These are phyloP conservation scores for Globisporangium sylvaticum DNA, from an alignment of 352 stramenopile species.

Conservation along the genomic window DNA sequence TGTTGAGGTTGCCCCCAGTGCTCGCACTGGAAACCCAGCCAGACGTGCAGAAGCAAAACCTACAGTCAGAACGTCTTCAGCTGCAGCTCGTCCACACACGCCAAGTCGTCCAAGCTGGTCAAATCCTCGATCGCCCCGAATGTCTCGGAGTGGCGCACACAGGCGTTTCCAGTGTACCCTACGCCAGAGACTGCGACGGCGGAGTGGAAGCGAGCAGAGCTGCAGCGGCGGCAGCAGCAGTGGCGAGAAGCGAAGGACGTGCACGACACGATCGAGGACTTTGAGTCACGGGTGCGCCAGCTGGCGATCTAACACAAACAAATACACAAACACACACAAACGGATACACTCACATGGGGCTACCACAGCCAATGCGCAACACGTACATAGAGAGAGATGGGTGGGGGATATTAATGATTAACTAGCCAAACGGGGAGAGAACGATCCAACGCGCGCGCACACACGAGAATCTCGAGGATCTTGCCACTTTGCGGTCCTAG, in stretches of 20 bases:
- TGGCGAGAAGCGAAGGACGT: slow-evolving; percentile 24
- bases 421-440: slow-evolving; percentile 5
- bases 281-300: slow-evolving; percentile 32
- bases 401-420: slow-evolving; percentile 12
- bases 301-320: slow-evolving; percentile 11
- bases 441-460: background rate
- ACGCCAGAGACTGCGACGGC: background rate
- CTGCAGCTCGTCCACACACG: background rate
- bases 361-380: background rate
- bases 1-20: background rate
- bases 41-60: background rate
- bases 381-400: background rate
- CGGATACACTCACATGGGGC: background rate
- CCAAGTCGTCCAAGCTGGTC: slow-evolving; percentile 9
- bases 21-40: slow-evolving; percentile 9
- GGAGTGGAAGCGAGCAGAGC: slow-evolving; percentile 4
- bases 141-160: slow-evolving; percentile 37
- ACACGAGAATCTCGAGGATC: background rate
- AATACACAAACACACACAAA: background rate
- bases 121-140: slow-evolving; percentile 34
- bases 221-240: slow-evolving; percentile 14
- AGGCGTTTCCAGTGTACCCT: slow-evolving; percentile 21
- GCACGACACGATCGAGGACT: slow-evolving; percentile 30
- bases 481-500: background rate
- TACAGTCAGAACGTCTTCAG: background rate